Percentiles rank a stretch among this genome's conserved stretches.
phyloP scores from a whole-genome alignment of 208 protist genomes.

The Spongospora subterranea region DNA sequence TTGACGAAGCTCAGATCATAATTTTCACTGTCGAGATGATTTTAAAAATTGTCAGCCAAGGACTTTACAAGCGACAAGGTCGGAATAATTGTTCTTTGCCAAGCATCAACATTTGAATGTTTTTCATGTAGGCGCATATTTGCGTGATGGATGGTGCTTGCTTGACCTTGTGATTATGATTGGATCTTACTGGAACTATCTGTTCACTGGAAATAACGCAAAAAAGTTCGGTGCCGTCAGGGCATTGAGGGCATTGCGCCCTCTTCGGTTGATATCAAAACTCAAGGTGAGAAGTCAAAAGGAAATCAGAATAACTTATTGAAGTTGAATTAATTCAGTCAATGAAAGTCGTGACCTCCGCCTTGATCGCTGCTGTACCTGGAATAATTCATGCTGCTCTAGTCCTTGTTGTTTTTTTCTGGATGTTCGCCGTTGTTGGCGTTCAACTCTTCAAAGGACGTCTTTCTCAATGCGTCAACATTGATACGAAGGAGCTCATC shows the following conservation, averaged over 20 bases:
- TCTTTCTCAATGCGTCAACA: background rate
- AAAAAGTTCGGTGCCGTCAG: background rate
- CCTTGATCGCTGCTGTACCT: conserved; percentile 17
- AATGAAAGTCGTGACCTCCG: conserved; percentile 40
- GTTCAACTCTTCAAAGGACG: conserved; percentile 60
- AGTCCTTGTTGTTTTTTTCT: conserved; percentile 34
- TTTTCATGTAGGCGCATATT: background rate
- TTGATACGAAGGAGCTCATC: background rate
- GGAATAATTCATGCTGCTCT: background rate
- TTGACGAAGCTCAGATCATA: background rate
- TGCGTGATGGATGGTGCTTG: background rate
- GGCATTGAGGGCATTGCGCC: conserved; percentile 51
- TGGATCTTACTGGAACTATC: background rate
- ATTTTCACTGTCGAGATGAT: background rate
- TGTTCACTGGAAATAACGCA: background rate
- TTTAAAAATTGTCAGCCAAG: background rate
- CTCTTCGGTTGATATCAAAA: background rate
- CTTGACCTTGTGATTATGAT: background rate
- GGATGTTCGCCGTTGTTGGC: conserved; percentile 58
- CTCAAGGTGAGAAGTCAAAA: background rate
- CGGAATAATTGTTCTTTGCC: background rate
- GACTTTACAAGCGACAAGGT: background rate
- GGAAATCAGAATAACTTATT: too few relatives aligned
- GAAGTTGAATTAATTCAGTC: too few relatives aligned
- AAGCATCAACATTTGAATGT: background rate